These are phyloP conservation scores for Xylaria sp. DNA, from an alignment of 2,329 filamentous ascomycete species.

Conservation along the genomic window DNA sequence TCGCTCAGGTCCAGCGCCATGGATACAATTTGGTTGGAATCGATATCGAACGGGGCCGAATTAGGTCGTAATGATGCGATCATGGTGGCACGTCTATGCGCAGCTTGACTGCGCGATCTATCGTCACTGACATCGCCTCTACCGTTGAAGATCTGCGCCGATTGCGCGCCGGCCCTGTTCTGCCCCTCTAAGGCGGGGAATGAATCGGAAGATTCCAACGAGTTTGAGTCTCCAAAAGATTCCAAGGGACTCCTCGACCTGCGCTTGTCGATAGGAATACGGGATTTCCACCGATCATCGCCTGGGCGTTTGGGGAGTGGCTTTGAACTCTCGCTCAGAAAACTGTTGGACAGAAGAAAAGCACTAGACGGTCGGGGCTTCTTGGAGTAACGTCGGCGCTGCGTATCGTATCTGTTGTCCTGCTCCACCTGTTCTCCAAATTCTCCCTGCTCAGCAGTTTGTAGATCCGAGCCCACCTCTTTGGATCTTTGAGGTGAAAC, in stretches of 20 bases:
- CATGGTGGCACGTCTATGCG: slow-evolving; percentile 23
- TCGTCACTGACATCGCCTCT: slow-evolving; percentile 18
- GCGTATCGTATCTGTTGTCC: slow-evolving; percentile 21
- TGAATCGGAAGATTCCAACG: slow-evolving; percentile 3
- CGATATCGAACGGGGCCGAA: slow-evolving; percentile 52
- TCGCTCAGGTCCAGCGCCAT: slow-evolving; percentile 88
- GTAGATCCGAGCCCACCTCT: slow-evolving; percentile 15
- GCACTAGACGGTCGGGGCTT: slow-evolving; percentile 44
- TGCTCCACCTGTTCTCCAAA: slow-evolving; percentile 9
- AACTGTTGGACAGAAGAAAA: slow-evolving; percentile 46
- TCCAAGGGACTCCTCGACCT: slow-evolving; percentile 26
- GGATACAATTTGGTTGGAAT: slow-evolving; percentile 85
- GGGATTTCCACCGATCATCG: slow-evolving; percentile 30
- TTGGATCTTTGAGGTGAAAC: slow-evolving; percentile 16
- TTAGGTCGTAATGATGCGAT: slow-evolving; percentile 25
- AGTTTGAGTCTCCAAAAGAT: slow-evolving; percentile 16
- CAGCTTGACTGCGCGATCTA: slow-evolving; percentile 25
- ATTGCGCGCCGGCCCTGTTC: slow-evolving; percentile 15
- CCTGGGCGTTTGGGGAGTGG: slow-evolving; percentile 24
- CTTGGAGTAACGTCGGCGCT: slow-evolving; percentile 31
- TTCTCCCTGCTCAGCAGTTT: slow-evolving; percentile 9
- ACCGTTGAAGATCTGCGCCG: slow-evolving; percentile 14
- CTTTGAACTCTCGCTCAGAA: slow-evolving; percentile 28
- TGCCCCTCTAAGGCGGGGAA: slow-evolving; percentile 16
- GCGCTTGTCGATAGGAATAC: slow-evolving; percentile 28